Base-by-base conservation (phyloP, 768 basidiomycete species). In the Epithele typhae region DNA sequence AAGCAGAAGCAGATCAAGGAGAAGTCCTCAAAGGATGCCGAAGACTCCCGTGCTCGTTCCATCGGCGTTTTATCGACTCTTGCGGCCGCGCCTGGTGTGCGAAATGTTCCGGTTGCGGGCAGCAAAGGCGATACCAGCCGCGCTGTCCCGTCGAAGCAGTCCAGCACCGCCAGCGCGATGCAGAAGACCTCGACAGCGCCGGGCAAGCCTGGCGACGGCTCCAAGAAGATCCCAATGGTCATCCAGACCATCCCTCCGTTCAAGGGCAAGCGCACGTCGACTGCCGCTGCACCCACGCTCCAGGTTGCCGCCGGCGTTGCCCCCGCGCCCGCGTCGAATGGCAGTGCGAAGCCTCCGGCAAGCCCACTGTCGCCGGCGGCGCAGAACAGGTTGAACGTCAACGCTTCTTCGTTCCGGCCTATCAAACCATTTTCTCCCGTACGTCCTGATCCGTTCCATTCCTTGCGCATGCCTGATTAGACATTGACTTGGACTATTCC, bases 171-270 rank as follows among this genome's bases (percentile, higher is more conserved):
- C 19, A 37, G n/a, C 4, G 45, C 45, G 5, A 41, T 41, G 23
- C 25, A 23, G 37, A 58, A 58, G 49, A 47, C 57, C 5, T 35
- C 52, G 10, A 45, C 57, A 8, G 51, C 51, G 7, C 52, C 51
- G 25, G 50, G 47, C 47, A 54, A 56, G 30, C 48, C 58, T 37
- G 45, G 40, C 17, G 42, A 27, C 22, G 43, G 21, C 8, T 23
- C 48, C 37, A 64, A 52, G 53, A 60, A 56, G 46, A 77, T 83
- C 54, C 71, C 54, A 43, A 94, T 95, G 91, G 70, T 78, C 59
- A 94, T 98, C 49, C 88, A 90, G 57, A 58, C 83, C 25, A 98
- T 98, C 54, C 95, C 94, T 10, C 85, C 95, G 9, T 97, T 92
- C 76, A 85, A 82, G 60, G 86, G 91, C 46, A 66, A 52, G 40